phyloP scores from a whole-genome alignment of 164 flowering plant genomes.

The Chloranthus sessilifolius region DNA sequence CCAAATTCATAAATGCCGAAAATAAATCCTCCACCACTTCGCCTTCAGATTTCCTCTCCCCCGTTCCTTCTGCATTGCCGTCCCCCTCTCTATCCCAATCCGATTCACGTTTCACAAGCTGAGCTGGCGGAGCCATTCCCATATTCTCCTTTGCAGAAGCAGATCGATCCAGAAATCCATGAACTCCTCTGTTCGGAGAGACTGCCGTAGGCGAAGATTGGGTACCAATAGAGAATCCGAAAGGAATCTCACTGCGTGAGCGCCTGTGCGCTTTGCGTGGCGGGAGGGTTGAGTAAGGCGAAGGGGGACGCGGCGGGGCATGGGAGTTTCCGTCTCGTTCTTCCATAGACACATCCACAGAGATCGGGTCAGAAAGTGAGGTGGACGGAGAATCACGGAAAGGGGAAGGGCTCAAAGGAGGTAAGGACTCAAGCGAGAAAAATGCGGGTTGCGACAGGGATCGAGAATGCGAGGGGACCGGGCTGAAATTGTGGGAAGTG shows the following conservation, averaged over 20 bases:
- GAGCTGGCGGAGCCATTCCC: conserved; percentile 36
- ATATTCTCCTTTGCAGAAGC: conserved; percentile 32
- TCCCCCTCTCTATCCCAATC: conserved; percentile 44
- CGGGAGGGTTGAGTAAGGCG: conserved; percentile 44
- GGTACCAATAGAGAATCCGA: conserved; percentile 46
- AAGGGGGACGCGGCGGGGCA: conserved; percentile 17
- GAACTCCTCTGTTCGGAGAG: conserved; percentile 30
- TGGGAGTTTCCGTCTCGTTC: conserved; percentile 44
- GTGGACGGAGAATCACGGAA: conserved; percentile 46
- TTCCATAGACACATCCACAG: conserved; percentile 66
- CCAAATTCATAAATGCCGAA: conserved; percentile 84
- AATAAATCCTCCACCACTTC: conserved; percentile 80
- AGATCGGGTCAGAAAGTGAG: conserved; percentile 33
- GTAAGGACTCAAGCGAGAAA: conserved; percentile 72
- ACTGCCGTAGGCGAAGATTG: conserved; percentile 53
- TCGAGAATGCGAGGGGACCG: conserved; percentile 62
- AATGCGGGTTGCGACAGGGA: conserved; percentile 81
- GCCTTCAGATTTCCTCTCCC: conserved; percentile 74
- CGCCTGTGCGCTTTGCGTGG: conserved; percentile 84
- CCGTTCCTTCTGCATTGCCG: conserved; percentile 49
- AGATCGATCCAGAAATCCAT: conserved; percentile 33
- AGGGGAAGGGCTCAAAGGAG: conserved; percentile 79
- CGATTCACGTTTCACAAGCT: conserved; percentile 54
- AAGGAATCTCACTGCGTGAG: conserved; percentile 86
- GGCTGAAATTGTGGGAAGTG: conserved; percentile 39